Evolutionary conservation across 495 filamentous ascomycete species (phyloP).

Genomic region (Xylaria intraflava): DNA sequence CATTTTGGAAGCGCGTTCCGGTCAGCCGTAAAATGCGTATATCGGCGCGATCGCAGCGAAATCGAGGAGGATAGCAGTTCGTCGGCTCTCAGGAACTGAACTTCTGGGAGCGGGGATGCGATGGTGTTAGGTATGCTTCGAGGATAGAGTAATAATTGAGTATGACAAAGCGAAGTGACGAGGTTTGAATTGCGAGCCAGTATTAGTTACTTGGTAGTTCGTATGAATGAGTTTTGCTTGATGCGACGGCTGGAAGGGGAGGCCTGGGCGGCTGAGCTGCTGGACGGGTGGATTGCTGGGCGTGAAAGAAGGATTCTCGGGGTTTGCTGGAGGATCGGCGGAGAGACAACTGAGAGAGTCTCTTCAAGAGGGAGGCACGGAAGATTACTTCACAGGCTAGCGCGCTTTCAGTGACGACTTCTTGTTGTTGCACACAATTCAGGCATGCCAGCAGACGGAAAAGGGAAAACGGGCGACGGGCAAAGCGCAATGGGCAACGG

Average conservation of each 20-base stretch:
- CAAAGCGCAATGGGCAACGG: no score
- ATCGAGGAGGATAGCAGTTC: no score
- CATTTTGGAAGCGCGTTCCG: conserved; percentile 47
- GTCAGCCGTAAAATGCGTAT: background rate
- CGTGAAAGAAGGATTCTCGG: background rate
- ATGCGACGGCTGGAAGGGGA: background rate
- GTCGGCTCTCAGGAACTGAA: no score
- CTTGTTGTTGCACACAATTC: conserved; percentile 6
- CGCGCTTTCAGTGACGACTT: no score
- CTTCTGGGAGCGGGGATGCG: no score
- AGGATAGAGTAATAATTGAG: background rate
- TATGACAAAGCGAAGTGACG: background rate
- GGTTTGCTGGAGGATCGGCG: background rate
- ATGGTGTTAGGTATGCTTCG: no score
- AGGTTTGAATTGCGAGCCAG: background rate
- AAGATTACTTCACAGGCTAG: no score
- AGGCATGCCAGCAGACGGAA: background rate
- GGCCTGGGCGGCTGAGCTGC: background rate
- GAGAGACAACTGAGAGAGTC: no score
- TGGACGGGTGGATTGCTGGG: no score
- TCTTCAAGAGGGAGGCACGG: no score
- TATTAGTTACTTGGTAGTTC: no score
- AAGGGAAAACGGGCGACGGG: background rate
- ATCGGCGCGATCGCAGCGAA: conserved; percentile 2
- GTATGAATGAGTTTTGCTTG: no score